Evolutionary conservation across 768 basidiomycete genomes (phyloP), one percentile per base, ranked within the genome.

Genomic region (Psilocybe cubensis): DNA sequence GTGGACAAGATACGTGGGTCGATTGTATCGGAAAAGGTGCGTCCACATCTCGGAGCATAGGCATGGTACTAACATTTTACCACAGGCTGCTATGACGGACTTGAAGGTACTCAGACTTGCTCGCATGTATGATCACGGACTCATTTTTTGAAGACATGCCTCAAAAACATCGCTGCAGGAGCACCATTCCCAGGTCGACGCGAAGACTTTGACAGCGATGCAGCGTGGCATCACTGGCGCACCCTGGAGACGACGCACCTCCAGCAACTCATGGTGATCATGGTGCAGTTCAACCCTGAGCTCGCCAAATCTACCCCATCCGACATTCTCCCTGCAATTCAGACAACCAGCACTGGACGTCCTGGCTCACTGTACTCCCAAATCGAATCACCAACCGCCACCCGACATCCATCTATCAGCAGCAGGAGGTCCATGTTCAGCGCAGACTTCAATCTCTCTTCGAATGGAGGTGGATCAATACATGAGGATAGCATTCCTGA

Each of bases 121-220:
- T 18, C 31, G n/a, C 23, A 35, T 33, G 18, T 24, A 67, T 27
- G 29, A 10, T 10, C 9, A 11, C 20, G 27, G 54, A 33, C 24
- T 42, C 21, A 7, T 14, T 42, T 28, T 35, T 66, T 24, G 14
- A 59, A 95, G 91, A 91, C 90, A 31, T 95, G 91, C 68, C 76
- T 98, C 52, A 96, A 96, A 76, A 92, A 94, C 61, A 90, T 98
- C 67, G 92, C 89, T 52, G 88, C 90, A 12, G 90, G 92, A 23
- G 79, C 82, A 11, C 75, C 89, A 1, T 96, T 96, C 68, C 94
- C 95, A 1, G 93, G 91, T 18, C 83, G 88, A 49, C 81, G 90
- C 61, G 88, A 92, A 60, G 95, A 98, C 69, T 98, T 98, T 67
- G 83, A 86, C 29, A 87, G 72, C 52, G 91, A 94, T 4, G 83